Conservation (phyloP, 1,284 basidiomycete genomes). For the Marasmius sp. region DNA sequence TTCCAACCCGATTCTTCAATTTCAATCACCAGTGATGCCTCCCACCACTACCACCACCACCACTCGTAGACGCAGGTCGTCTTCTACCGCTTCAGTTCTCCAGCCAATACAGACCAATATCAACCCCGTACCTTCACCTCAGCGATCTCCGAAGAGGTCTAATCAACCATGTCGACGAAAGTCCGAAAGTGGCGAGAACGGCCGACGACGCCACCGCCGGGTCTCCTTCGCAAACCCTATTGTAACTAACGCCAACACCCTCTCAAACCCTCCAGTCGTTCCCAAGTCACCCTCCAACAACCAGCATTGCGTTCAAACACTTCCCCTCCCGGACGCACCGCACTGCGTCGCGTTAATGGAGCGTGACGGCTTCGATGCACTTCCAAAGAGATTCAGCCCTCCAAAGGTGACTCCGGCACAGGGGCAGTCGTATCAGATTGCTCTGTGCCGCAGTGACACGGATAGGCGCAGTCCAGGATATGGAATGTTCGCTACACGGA, state of each 20-base stretch:
- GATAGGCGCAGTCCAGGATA: neutral
- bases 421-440: neutral
- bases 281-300: neutral
- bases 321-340: neutral
- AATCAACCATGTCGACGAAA: neutral
- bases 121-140: neutral
- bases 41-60: neutral
- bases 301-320: neutral
- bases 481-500: slow-evolving; percentile 33
- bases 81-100: neutral
- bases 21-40: neutral
- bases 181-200: neutral
- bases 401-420: neutral
- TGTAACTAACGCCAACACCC: neutral
- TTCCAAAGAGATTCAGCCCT: neutral
- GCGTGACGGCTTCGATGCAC: neutral
- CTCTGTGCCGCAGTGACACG: neutral
- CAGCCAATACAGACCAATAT: neutral
- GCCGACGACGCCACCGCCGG: neutral
- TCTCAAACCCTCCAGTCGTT: neutral
- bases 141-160: neutral
- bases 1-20: neutral
- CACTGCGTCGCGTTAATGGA: neutral
- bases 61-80: slow-evolving; percentile 1
- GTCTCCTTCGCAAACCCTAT: neutral